phyloP scores from a whole-genome alignment of 2,329 filamentous ascomycete species.

The Colletotrichum phormii region DNA sequence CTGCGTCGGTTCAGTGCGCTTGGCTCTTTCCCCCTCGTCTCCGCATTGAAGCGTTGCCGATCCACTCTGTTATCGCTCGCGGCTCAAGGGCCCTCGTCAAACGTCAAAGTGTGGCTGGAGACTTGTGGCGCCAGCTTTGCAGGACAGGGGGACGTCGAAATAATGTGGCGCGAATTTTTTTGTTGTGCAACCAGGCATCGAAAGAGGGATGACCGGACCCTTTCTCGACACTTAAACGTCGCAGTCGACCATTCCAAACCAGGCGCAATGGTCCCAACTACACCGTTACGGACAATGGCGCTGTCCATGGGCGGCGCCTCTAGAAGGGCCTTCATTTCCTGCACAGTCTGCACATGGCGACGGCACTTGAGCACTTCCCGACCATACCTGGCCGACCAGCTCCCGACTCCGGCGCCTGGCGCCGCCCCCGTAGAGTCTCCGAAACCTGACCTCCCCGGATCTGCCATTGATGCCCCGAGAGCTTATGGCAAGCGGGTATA shows the following conservation, averaged over 20 bases:
- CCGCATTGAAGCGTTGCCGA: slow-evolving; percentile 18
- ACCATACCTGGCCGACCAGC: slow-evolving; percentile 46
- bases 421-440: slow-evolving; percentile 43
- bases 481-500: slow-evolving; percentile 67
- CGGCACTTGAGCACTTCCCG: slow-evolving; percentile 60
- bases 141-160: neutral
- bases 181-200: neutral
- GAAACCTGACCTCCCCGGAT: slow-evolving; percentile 53
- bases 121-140: slow-evolving; percentile 25
- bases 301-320: slow-evolving; percentile 44
- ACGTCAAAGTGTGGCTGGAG: slow-evolving; percentile 6
- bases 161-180: slow-evolving; percentile 30
- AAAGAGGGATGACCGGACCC: neutral
- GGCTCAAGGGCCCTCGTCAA: neutral
- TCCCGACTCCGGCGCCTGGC: slow-evolving; percentile 32
- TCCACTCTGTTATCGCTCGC: slow-evolving; percentile 5
- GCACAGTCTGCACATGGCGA: slow-evolving; percentile 64
- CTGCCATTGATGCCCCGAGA: slow-evolving; percentile 68
- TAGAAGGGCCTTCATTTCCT: slow-evolving; percentile 51
- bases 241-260: neutral
- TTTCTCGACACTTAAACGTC: neutral
- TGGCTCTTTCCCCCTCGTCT: slow-evolving; percentile 2
- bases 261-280: slow-evolving; percentile 17
- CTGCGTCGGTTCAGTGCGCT: slow-evolving; percentile 1
- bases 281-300: slow-evolving; percentile 41